Base-by-base conservation (phyloP, 305 asterid genomes). In the Fraxinus nigra region DNA sequence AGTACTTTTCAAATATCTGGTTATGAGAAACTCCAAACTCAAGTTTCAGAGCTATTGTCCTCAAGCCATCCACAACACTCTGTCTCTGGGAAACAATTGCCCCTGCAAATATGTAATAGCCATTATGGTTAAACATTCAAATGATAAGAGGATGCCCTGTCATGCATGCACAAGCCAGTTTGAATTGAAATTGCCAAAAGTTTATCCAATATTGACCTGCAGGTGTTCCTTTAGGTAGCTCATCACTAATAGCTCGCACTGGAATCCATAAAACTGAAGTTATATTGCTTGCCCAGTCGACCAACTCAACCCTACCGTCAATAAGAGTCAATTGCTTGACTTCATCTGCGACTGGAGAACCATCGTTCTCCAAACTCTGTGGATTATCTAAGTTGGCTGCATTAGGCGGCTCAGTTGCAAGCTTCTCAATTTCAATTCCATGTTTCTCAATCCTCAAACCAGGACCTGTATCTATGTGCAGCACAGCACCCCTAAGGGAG, bases 31-130 rank as follows among this genome's bases (percentile, higher is more conserved):
- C 92, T 84, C 99, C 99, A 82, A 97, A 97, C 84, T 97, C 98
- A 81, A 97, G 98, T 90, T 90, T 94, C 79, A 97, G 90, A 83
- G 99, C 99, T 82, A 94, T 88, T n/a, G 98, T 97, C 88, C 99
- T 90, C 87, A 97, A 86, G 76, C 98, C 99, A 84, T 94, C 98
- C 84, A 94, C 98, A 75, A 93, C 24, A 90, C 95, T 94, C 86
- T 84, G 98, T 85, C 97, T 89, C 87, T 90, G 96, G 18, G 93
- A 86, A 82, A 84, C 84, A 85, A 22, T 84, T 73, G 90, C 78
- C 80, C 97, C 99, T 96, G 85, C 38, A 82, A 78, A 87, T 83
- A 84, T 79, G 81, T 80, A 56, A 8, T 54, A 72, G 51, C 35
- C 48, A 32, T 38, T 11, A 59, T 72, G 72, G 69, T 84, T 82